Evolutionary conservation across 2,329 filamentous ascomycete species (phyloP), one percentile per base, ranked within the genome.

Genomic region (Fusarium sp.): DNA sequence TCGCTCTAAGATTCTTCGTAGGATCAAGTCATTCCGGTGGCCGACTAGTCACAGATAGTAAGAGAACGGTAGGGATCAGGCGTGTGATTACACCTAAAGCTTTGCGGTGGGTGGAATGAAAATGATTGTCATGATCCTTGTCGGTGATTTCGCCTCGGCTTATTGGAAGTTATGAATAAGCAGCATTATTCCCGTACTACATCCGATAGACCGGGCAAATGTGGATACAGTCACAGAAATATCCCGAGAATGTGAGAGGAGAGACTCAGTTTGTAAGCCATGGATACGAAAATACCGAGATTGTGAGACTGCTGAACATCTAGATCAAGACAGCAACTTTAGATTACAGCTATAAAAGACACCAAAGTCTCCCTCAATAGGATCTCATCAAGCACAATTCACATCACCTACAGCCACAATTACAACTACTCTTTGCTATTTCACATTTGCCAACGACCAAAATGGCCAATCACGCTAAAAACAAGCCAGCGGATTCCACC

Each of bases 391-490:
- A 27, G 11, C 23, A 35, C 2, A 18, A 35, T 29, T 0, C 35
- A 14, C 4, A 8, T 14, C 18, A 3, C 4, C 11, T 10, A 16
- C 19, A 21, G 1, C 29, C 10, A 2, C 3, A n/a, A 0, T 19
- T 1, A 35, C 7, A 21, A 18, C 10, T 14, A 18, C 33, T 18
- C 7, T 27, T n/a, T 3, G 4, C 23, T 38, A 4, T 0, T 18
- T 35, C 18, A 3, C 12, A 4, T 11, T 15, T 10, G 7, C 7
- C 16, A 31, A 16, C 10, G 14, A 15, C 9, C 11, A 44, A 27
- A 39, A 74, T 74, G 72, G 15, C 51, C 15, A 60, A 29, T n/a
- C 76, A 79, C 45, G 76, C 76, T 45, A 76, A 66, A 38, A 58
- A 73, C 27, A 65, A 78, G 72, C 73, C 78, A 1, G 18, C 35